Evolutionary conservation across 208 protist species (phyloP), one percentile per base, ranked within the genome.

Genomic region (Strigomonas culicis): DNA sequence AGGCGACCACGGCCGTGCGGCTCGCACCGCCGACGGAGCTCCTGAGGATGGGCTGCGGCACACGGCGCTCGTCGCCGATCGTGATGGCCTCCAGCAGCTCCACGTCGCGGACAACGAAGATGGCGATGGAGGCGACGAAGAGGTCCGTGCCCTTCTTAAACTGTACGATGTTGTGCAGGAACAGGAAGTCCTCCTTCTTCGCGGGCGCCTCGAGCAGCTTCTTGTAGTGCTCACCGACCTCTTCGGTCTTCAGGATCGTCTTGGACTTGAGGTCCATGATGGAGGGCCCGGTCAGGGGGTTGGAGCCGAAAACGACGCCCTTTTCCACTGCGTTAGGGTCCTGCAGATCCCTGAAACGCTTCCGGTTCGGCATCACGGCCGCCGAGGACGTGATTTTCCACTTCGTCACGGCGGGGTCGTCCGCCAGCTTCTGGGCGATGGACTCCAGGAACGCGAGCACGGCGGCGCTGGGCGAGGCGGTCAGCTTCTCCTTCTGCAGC

Each of bases 221-320:
- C 59, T 61, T 62, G 32, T 82, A 61, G 22, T 69, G 51, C 50
- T 63, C 53, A 25, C 75, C 73, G 6, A 69, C 69, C 8, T 73
- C 78, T 27, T 27, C 55, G 19, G 53, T 71, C 15, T 65, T 66
- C 34, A 41, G 66, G 50, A 84, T 44, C 10, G 52, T 17, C 27
- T 8, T 44, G 28, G 41, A 60, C 64, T 70, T 77, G 31, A 82
- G 56, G 56, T 77, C 62, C 66, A 80, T 68, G 43, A 90, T 64
- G 51, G 77, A 86, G 15, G 68, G 55, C 58, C 84, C 84, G 57
- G 74, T 87, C 25, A 90, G 66, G 21, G 80, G 77, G 66, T 90
- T 86, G 11, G 80, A 84, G 44, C 77, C 84, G 57, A 82, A 79
- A 15, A 51, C 51, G 27, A 77, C 46, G 34, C 69, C 67, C 53